Conservation (phyloP, 139 green algal genomes). For the Bryopsis sp. region DNA sequence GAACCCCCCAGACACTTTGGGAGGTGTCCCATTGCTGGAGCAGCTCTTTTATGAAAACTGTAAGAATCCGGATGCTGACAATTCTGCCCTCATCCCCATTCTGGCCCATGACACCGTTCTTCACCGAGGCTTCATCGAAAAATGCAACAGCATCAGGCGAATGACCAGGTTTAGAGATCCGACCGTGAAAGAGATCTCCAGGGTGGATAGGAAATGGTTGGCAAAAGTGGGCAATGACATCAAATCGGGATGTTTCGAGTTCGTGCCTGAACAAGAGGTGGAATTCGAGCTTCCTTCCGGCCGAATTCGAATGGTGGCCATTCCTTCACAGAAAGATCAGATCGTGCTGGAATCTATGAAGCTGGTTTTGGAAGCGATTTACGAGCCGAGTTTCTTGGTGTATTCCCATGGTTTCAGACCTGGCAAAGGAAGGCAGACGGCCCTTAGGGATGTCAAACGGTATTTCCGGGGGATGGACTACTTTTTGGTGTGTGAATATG, state of each 20-base stretch:
- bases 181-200: neutral
- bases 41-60: neutral
- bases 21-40: neutral
- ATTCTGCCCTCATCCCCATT: neutral
- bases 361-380: constrained; percentile 2
- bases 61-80: neutral
- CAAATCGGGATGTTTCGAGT: neutral
- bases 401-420: neutral
- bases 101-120: constrained; percentile 1
- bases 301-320: neutral
- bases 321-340: neutral
- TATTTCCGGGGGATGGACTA: constrained; percentile 5
- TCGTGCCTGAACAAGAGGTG: neutral
- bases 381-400: neutral
- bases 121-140: neutral
- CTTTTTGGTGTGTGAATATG: neutral
- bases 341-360: neutral
- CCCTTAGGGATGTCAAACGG: neutral
- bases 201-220: neutral
- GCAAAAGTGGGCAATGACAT: neutral
- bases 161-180: neutral
- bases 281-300: neutral
- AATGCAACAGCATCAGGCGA: neutral
- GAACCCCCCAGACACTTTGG: neutral
- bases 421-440: neutral